Conservation (phyloP, 1,284 basidiomycete genomes). For the Megacollybia platyphylla region DNA sequence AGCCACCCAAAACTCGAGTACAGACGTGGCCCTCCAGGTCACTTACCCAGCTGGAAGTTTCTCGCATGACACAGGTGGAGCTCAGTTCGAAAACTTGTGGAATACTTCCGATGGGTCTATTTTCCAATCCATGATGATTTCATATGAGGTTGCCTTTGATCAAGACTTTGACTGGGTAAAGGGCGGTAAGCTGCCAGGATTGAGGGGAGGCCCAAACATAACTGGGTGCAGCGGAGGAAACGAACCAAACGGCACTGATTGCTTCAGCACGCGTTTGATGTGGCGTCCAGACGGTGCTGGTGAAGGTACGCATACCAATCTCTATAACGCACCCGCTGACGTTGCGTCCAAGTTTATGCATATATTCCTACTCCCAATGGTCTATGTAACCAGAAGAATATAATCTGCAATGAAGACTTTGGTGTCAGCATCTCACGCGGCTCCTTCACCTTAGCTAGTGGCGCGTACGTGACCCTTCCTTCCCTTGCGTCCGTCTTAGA, state of each 20-base stretch:
- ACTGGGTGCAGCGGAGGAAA: constrained; percentile 57
- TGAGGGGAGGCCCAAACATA: constrained; percentile 49
- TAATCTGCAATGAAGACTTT: constrained; percentile 57
- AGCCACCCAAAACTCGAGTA: constrained; percentile 19
- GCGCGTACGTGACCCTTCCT: constrained; percentile 27
- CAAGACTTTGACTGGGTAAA: constrained; percentile 55
- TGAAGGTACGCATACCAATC: constrained; percentile 31
- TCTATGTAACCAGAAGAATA: constrained; percentile 42
- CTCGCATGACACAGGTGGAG: constrained; percentile 46
- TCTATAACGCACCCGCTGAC: neutral
- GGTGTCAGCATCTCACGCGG: constrained; percentile 64
- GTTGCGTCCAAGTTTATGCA: constrained; percentile 36
- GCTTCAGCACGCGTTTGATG: constrained; percentile 64
- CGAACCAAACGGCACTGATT: constrained; percentile 40
- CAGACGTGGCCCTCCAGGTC: constrained; percentile 49
- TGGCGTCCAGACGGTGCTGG: constrained; percentile 51
- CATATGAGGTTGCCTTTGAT: constrained; percentile 65
- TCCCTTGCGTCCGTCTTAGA: neutral
- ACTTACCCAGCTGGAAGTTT: constrained; percentile 53
- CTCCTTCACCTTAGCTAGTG: constrained; percentile 47
- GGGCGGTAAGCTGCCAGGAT: constrained; percentile 61
- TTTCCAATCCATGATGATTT: constrained; percentile 52
- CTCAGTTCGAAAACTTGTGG: constrained; percentile 55
- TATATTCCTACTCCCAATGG: constrained; percentile 43
- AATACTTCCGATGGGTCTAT: constrained; percentile 37